Percentiles rank a stretch among this genome's conserved stretches.
Evolutionary conservation across 345 rosid genomes (phyloP).

Genomic region (Rhodomyrtus tomentosa): DNA sequence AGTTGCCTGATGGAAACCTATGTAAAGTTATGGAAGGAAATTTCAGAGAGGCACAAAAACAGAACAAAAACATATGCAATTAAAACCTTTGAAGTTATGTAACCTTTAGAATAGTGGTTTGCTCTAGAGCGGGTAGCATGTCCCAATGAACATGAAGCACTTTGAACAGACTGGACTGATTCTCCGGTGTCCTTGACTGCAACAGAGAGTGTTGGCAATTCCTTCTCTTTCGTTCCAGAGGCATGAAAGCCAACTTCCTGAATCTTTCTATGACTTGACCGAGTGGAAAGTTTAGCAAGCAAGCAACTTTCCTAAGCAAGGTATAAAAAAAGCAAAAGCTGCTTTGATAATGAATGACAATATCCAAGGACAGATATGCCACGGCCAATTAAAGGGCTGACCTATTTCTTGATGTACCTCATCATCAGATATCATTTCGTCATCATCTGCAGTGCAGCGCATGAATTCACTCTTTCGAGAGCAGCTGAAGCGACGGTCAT

Average conservation of each 20-base stretch:
- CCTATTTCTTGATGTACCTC: constrained; percentile 20
- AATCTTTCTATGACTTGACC: neutral
- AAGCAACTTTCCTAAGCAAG: neutral
- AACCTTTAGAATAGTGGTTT: constrained; percentile 35
- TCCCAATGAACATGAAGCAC: constrained; percentile 16
- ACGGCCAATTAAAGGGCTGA: neutral
- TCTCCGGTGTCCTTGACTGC: constrained; percentile 21
- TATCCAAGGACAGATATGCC: neutral
- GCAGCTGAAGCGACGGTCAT: constrained; percentile 16
- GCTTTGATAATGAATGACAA: neutral
- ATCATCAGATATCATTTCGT: constrained; percentile 21
- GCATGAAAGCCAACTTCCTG: neutral
- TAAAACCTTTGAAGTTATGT: neutral
- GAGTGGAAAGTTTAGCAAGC: neutral
- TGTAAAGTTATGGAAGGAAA: neutral
- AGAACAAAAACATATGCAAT: neutral
- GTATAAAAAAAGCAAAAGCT: neutral
- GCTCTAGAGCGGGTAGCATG: constrained; percentile 17
- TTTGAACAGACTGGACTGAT: constrained; percentile 6
- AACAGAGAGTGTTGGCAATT: neutral
- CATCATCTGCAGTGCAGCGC: constrained; percentile 13
- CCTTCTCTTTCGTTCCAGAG: neutral
- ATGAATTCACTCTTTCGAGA: constrained; percentile 10
- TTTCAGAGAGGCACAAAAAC: neutral
- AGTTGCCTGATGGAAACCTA: neutral